These are phyloP conservation scores for Neoscytalidium dimidiatum DNA, from an alignment of 2,329 filamentous ascomycete species.

Conservation along the genomic window DNA sequence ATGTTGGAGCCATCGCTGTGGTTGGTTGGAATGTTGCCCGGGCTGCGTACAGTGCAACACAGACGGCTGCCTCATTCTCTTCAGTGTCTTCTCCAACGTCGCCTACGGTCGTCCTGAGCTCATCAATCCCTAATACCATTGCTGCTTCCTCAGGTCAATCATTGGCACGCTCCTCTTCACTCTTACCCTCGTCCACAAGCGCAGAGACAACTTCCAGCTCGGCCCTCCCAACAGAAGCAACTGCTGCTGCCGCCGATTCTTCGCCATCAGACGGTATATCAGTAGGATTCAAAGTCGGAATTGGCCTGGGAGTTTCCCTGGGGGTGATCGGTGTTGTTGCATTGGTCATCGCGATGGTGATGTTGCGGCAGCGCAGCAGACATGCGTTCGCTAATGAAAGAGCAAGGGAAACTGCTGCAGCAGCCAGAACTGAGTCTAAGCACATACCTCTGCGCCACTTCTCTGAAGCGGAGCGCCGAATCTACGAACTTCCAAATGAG, in stretches of 20 bases:
- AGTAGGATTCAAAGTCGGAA: background rate
- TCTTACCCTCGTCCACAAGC: background rate
- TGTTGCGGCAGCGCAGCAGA: background rate
- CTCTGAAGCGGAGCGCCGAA: background rate
- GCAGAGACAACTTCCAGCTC: too few relatives aligned
- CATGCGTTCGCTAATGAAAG: background rate
- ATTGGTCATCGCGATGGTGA: background rate
- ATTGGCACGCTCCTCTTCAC: background rate
- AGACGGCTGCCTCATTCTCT: background rate
- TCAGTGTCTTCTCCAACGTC: background rate
- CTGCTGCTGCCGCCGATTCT: background rate
- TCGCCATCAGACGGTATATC: background rate
- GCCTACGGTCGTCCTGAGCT: background rate
- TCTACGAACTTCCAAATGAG: background rate
- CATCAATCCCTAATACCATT: background rate
- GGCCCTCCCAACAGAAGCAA: background rate
- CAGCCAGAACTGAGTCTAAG: background rate
- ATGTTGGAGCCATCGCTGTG: slow-evolving; percentile 19
- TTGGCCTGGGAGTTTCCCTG: slow-evolving; percentile 8
- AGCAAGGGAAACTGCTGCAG: background rate
- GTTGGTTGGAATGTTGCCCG: slow-evolving; percentile 16
- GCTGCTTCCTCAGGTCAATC: background rate
- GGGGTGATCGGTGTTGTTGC: background rate
- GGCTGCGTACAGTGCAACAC: background rate
- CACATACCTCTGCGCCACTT: background rate